A percentile compares a stretch with the other conserved stretches of the same genome.
Evolutionary conservation across 1,284 basidiomycete genomes (phyloP).

Genomic region (Naganishia sp.): DNA sequence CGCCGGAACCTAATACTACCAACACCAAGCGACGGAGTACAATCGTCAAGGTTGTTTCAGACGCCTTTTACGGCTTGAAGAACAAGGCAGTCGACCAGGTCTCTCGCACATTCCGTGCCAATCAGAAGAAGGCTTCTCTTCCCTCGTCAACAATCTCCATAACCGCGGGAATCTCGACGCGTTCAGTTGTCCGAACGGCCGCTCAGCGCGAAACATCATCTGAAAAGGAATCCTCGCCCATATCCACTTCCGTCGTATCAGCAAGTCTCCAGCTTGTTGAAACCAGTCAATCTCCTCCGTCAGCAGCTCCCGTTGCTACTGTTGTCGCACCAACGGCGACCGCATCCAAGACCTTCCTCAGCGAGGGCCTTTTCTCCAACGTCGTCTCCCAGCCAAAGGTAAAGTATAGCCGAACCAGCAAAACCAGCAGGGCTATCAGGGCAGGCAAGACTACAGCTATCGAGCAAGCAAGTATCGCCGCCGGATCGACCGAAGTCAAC

Average conservation of each 20-base stretch:
- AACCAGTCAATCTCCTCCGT: slow-evolving; percentile 5
- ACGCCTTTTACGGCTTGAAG: slow-evolving; percentile 17
- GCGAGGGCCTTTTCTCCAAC: slow-evolving; percentile 24
- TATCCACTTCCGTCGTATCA: slow-evolving; percentile 21
- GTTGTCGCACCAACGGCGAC: neutral
- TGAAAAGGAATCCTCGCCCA: slow-evolving; percentile 20
- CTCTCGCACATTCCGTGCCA: slow-evolving; percentile 8
- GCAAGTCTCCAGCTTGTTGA: slow-evolving; percentile 3
- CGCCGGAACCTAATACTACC: neutral
- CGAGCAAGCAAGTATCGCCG: neutral
- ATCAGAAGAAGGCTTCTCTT: slow-evolving; percentile 4
- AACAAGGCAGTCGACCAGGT: slow-evolving; percentile 18
- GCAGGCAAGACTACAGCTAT: slow-evolving; percentile 25
- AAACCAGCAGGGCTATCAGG: slow-evolving; percentile 21
- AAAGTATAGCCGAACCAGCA: slow-evolving; percentile 10
- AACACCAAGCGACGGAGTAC: neutral
- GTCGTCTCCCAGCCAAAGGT: slow-evolving; percentile 15
- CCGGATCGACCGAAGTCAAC: slow-evolving; percentile 2
- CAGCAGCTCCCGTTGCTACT: neutral
- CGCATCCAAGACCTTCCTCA: slow-evolving; percentile 10
- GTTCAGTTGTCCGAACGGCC: neutral
- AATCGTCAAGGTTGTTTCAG: slow-evolving; percentile 9
- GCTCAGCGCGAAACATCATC: slow-evolving; percentile 8
- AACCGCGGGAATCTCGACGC: neutral
- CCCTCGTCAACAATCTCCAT: neutral